Evolutionary conservation across 2,329 filamentous ascomycete genomes (phyloP).

Genomic region (Sclerotiophoma versabilis): DNA sequence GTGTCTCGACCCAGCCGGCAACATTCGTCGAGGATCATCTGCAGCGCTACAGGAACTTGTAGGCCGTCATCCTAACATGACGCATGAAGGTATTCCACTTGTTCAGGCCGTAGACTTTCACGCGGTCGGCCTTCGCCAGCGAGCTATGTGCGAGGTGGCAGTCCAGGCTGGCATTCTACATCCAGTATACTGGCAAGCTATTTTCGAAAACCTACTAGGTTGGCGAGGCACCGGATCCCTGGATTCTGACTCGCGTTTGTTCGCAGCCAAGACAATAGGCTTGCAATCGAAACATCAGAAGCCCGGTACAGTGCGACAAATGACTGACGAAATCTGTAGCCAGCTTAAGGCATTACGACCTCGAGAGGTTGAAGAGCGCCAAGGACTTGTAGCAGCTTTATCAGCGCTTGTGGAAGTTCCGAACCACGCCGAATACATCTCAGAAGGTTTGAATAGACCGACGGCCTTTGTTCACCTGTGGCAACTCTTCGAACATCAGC

Average conservation of each 20-base stretch:
- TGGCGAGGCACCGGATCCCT: conserved; percentile 90
- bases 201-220: conserved; percentile 74
- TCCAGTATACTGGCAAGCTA: conserved; percentile 68
- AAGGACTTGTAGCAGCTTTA: conserved; percentile 70
- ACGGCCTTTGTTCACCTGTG: conserved; percentile 37
- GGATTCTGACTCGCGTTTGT: conserved; percentile 75
- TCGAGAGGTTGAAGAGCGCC: conserved; percentile 72
- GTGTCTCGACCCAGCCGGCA: conserved; percentile 87
- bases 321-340: conserved; percentile 51
- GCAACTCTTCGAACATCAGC: conserved; percentile 37
- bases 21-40: conserved; percentile 90
- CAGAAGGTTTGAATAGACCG: neutral
- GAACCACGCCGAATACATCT: neutral
- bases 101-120: conserved; percentile 95
- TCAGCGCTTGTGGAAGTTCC: conserved; percentile 31
- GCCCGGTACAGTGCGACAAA: conserved; percentile 48
- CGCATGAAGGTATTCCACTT: conserved; percentile 80
- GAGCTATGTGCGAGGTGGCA: conserved; percentile 81
- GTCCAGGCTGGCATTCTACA: conserved; percentile 72
- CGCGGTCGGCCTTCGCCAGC: conserved; percentile 83
- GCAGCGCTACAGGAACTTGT: conserved; percentile 94
- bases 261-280: conserved; percentile 75
- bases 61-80: conserved; percentile 86
- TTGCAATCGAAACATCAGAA: conserved; percentile 55
- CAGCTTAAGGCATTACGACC: conserved; percentile 58